These are phyloP conservation scores for Fusarium coicis DNA, from an alignment of 2,329 filamentous ascomycete species.

Conservation along the genomic window DNA sequence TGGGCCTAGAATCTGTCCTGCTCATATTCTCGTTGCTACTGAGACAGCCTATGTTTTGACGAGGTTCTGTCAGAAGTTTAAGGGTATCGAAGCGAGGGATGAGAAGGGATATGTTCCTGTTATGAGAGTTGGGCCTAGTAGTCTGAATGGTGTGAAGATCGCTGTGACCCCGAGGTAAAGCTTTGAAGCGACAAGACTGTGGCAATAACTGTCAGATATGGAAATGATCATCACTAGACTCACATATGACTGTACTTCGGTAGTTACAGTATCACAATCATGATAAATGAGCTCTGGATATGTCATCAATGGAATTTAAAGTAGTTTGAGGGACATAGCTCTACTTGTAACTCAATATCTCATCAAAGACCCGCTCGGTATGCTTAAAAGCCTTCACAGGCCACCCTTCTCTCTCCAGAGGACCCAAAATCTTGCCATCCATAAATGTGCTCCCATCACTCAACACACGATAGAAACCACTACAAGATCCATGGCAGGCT, in stretches of 20 bases:
- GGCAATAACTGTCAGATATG: too few relatives aligned
- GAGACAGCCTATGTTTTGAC: not conserved
- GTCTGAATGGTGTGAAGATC: not conserved
- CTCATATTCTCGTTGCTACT: not conserved
- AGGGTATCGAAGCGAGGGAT: not conserved
- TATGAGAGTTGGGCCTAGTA: constrained; percentile 4
- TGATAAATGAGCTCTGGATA: too few relatives aligned
- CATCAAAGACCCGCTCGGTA: not conserved
- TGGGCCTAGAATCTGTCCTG: not conserved
- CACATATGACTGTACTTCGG: too few relatives aligned
- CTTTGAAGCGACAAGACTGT: fast-evolving
- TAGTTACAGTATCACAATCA: too few relatives aligned
- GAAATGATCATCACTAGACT: too few relatives aligned
- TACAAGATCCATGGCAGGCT: not conserved
- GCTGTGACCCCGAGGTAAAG: not conserved
- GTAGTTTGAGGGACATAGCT: too few relatives aligned
- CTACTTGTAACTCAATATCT: too few relatives aligned
- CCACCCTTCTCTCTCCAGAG: not conserved
- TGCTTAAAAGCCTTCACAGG: not conserved
- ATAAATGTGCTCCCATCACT: not conserved
- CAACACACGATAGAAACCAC: not conserved
- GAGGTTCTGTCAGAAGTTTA: not conserved
- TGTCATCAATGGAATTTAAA: too few relatives aligned
- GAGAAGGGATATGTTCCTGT: not conserved
- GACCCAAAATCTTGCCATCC: fast-evolving